Evolutionary conservation across 1,139 yeast species (phyloP), one percentile per base, ranked within the genome.

Genomic region (Pichia terricola): DNA sequence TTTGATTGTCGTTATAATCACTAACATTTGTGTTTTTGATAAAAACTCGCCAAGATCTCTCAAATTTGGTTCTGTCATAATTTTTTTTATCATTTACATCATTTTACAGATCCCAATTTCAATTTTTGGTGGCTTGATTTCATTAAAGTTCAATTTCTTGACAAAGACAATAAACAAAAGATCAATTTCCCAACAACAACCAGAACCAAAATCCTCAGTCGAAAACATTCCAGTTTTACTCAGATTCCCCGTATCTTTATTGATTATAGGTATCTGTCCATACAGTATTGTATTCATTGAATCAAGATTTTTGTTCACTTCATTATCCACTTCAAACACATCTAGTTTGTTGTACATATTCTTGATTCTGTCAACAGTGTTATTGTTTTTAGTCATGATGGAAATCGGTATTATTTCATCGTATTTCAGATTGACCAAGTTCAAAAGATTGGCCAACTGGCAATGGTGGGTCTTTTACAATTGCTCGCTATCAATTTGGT

Each of bases 261-360:
- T 62, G n/a, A 43, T 75, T 0, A 81, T 81, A 54, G 95, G 95
- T 1, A 48, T 79, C 37, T 70, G 83, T 40, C 95, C 95, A 26
- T 86, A 85, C 59, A 79, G 82, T 22, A 79, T 86, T n/a, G 80
- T 84, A 16, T 81, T 81, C 56, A 88, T 84, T 43, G 95, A 87
- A 59, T 66, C 87, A 49, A 67, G 80, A 47, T 83, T 79, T 60
- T 75, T 86, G 34, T 80, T 82, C 66, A 79, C 83, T 59, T 77
- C 91, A 1, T 69, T 85, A 16, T 85, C 95, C 91, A 67, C 81
- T 47, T 82, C 82, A 61, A 77, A 89, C 1, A 77, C 91, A 1
- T 83, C 80, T 58, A 81, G 82, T 62, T 82, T 79, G 64, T 75
- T 81, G 75, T 86, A 83, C 61, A 94, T 95, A 4, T 86, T 84